Evolutionary conservation across 2,329 filamentous ascomycete species (phyloP), one percentile per base, ranked within the genome.

Genomic region (Fusarium sp.): DNA sequence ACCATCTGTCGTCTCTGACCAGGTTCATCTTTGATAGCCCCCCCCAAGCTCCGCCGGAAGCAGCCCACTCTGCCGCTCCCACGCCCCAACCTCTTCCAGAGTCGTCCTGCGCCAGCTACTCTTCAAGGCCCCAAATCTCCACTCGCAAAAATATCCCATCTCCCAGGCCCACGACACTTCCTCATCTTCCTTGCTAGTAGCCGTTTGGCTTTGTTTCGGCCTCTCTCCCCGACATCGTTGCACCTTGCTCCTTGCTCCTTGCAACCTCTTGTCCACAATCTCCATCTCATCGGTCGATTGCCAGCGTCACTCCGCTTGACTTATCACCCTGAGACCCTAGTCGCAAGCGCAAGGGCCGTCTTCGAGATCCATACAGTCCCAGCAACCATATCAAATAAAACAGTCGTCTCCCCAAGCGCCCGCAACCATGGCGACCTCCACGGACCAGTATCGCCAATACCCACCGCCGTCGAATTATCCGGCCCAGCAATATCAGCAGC

Each of bases 351-450:
- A 73, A 66, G 71, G 76, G 63, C 76, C 71, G 60, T 69, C 66
- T 45, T 61, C 57, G 63, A 68, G 74, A 77, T 76, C 75, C 73
- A 66, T 74, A 25, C 30, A 67, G 62, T 52, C 73, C 68, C 60
- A 71, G 63, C 69, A 72, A 68, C 61, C 68, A 59, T 43, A 50
- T 77, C 78, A 77, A 78, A 81, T 82, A 82, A 83, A 83, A 80
- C 71, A 77, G 76, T 72, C 71, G 67, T 70, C 71, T 72, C 69
- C 78, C 81, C 79, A 79, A 78, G 72, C 71, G 63, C 70, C 72
- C 75, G 79, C 76, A 77, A 76, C 72, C 76, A 85, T 85, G 84
- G 82, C 82, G 73, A 76, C 80, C 75, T 81, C 74, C 62, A 71
- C 79, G 54, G 78, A 80, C 35, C 80, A 80, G 58, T 80, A 82